These are phyloP conservation scores for Pseudogymnoascus sp. DNA, from an alignment of 2,329 filamentous ascomycete species.

Conservation along the genomic window DNA sequence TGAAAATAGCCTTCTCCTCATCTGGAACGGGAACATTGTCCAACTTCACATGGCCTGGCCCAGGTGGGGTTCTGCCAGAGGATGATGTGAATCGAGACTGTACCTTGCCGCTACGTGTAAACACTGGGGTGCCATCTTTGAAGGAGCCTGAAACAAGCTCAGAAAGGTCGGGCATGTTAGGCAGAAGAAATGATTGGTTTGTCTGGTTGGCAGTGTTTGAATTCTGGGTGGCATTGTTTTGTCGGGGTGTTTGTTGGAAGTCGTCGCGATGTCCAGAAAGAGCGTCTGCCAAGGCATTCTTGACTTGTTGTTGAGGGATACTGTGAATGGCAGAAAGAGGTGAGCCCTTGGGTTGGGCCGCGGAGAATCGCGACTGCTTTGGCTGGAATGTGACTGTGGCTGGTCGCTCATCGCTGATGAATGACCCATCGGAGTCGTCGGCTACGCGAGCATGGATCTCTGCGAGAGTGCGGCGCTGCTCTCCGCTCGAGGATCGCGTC, in stretches of 20 bases:
- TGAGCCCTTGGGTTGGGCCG: conserved; percentile 31
- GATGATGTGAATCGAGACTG: conserved; percentile 47
- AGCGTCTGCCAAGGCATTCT: conserved; percentile 9
- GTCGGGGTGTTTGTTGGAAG: conserved; percentile 16
- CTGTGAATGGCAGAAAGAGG: conserved; percentile 30
- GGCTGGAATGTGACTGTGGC: conserved; percentile 34
- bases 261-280: conserved; percentile 3
- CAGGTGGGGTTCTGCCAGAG: conserved; percentile 28
- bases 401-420: conserved; percentile 40
- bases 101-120: conserved; percentile 40
- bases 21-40: conserved; percentile 48
- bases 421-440: conserved; percentile 43
- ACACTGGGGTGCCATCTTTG: conserved; percentile 29
- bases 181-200: conserved; percentile 51
- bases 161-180: conserved; percentile 52
- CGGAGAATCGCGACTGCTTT: conserved; percentile 48
- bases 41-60: conserved; percentile 36
- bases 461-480: conserved; percentile 41
- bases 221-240: conserved; percentile 24
- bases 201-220: conserved; percentile 40
- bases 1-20: conserved; percentile 55
- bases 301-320: conserved; percentile 14
- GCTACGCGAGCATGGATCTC: conserved; percentile 46
- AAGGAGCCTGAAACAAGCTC: conserved; percentile 49
- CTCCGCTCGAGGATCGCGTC: conserved; percentile 27